Evolutionary conservation across 2,329 filamentous ascomycete species (phyloP), one percentile per base, ranked within the genome.

Genomic region (Curvularia verruculosa): DNA sequence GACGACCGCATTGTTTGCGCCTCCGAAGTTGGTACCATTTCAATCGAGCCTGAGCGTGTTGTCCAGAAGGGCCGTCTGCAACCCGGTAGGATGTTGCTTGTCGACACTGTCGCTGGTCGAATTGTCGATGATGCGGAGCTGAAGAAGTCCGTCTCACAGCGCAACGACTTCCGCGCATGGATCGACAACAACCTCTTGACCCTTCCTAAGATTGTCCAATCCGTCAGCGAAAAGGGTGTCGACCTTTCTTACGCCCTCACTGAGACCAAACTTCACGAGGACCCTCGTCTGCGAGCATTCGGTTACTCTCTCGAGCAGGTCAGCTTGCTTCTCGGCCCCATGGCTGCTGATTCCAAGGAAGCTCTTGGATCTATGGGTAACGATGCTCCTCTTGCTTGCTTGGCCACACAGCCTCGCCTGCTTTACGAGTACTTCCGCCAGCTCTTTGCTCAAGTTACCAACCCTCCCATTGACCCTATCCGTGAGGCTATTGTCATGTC

Each of bases 401-500:
- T 98, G 74, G 90, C 94, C n/a, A 86, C 90, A 64, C 90, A 93
- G 61, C 92, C 94, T 66, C 90, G 93, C 67, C 83, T 96, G 52
- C 85, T 97, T 19, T 96, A 91, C 77, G 94, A 97, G 78, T 98
- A 98, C 81, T 98, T 98, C 88, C 88, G 94, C 61, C 91, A 98
- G 81, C 88, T 98, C 41, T 98, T 98, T 77, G 94, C 94, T 9
- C 94, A 98, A 80, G 94, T 98, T 76, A 98, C 94, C 60, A 98
- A 98, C 78, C 94, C 94, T 66, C 94, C 94, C 13, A 98, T 98
- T 72, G 94, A 98, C 73, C 94, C 94, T 29, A 98, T 98, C 69
- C 86, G 94, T 78, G 94, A 98, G 83, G 94, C 93, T 26, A 95
- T 97, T 71, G 94, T 98, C 78, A 98, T 98, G 94, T 97, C 94